Evolutionary conservation across 495 filamentous ascomycete species (phyloP).

Genomic region (Rhypophila decipiens): DNA sequence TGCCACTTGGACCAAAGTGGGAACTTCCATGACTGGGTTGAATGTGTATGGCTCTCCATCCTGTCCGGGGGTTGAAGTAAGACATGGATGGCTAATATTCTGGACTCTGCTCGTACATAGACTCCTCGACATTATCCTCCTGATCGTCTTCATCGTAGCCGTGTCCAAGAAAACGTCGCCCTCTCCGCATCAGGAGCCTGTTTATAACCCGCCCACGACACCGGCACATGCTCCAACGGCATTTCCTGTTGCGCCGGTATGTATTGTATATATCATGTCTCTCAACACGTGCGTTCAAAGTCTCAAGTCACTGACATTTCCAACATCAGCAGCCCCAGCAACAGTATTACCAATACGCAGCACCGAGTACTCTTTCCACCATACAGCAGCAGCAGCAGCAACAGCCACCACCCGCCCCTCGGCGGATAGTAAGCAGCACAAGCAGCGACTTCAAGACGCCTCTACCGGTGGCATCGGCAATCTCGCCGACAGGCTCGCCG

Average conservation of each 20-base stretch:
- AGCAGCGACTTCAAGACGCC: background rate
- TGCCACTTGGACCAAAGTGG: slow-evolving; percentile 17
- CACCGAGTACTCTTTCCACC: too few species aligned
- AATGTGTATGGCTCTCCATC: slow-evolving; percentile 10
- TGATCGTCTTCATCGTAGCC: slow-evolving; percentile 8
- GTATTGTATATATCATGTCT: background rate
- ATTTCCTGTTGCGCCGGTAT: background rate
- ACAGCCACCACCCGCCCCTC: background rate
- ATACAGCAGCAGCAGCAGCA: background rate
- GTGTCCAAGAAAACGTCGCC: background rate
- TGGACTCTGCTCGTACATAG: too few species aligned
- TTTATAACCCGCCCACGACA: slow-evolving; percentile 1
- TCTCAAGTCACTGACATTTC: background rate
- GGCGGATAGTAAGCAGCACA: background rate
- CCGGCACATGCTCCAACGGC: slow-evolving; percentile 2
- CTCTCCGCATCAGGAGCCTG: background rate
- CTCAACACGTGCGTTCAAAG: background rate
- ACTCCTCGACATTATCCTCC: slow-evolving; percentile 15
- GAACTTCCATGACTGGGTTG: slow-evolving; percentile 11
- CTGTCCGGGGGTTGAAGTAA: too few species aligned
- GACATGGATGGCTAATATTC: background rate
- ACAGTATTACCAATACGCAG: too few species aligned
- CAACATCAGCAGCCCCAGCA: slow-evolving; percentile 1
- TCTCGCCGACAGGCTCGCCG: background rate
- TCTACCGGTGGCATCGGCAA: background rate